Conservation (phyloP, 257 asterid genomes). For the Fraxinus excelsior region DNA sequence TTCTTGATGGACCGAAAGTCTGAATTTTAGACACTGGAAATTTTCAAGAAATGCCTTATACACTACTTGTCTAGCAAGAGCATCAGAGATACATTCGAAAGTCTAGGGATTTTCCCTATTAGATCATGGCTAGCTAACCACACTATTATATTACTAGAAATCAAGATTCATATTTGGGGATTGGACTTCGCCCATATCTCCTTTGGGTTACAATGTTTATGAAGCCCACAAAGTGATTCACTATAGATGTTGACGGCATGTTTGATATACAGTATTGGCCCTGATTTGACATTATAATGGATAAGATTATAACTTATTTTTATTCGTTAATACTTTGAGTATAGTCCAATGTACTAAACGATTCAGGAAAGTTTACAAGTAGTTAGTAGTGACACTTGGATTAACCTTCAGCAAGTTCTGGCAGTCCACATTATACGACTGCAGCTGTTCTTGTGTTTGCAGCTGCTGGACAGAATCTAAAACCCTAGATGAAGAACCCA, state of each 20-base stretch:
- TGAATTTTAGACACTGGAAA: too few species aligned
- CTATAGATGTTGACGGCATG: background rate
- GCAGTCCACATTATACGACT: slow-evolving; percentile 59
- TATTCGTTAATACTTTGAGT: background rate
- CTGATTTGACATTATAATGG: background rate
- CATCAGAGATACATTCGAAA: background rate
- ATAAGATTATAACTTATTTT: background rate
- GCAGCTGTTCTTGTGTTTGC: slow-evolving; percentile 47
- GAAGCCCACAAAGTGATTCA: background rate
- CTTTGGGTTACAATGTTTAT: background rate
- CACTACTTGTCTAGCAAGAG: background rate
- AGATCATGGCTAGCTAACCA: background rate
- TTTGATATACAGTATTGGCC: background rate
- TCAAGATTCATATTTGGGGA: background rate
- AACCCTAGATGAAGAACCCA: slow-evolving; percentile 50
- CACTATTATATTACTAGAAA: background rate
- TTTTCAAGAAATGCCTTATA: background rate
- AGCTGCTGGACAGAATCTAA: slow-evolving; percentile 31
- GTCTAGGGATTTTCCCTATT: background rate
- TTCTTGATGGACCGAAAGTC: too few species aligned
- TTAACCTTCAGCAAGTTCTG: slow-evolving; percentile 51
- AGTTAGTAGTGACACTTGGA: slow-evolving; percentile 4
- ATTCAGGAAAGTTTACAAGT: background rate
- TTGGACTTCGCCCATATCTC: slow-evolving; percentile 11
- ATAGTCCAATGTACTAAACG: background rate